Conservation (phyloP, 805 yeast species). For the Metschnikowia lunata region DNA sequence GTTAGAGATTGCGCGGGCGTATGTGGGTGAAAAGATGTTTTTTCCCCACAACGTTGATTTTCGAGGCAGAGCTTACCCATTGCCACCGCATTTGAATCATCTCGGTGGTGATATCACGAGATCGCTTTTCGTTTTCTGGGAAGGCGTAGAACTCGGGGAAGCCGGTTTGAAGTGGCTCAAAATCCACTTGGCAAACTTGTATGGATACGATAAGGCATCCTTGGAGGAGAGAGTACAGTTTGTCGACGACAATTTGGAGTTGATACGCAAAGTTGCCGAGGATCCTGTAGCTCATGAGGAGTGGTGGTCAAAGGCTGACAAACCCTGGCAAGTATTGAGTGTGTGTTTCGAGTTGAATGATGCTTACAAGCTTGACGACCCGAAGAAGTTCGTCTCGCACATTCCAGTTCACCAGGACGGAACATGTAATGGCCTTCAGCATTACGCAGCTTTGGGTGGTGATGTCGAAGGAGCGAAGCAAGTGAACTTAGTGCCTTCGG, state of each 20-base stretch:
- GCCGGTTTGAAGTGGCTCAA: conserved; percentile 70
- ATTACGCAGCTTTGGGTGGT: conserved; percentile 85
- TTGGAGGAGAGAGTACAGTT: conserved; percentile 58
- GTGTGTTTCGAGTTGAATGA: conserved; percentile 62
- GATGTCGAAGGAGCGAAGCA: conserved; percentile 79
- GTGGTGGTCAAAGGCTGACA: conserved; percentile 74
- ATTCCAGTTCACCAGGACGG: conserved; percentile 86
- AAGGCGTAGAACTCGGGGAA: conserved; percentile 64
- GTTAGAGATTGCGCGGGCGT: conserved; percentile 91
- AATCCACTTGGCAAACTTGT: conserved; percentile 68
- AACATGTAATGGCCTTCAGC: conserved; percentile 82
- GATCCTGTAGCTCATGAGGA: conserved; percentile 55
- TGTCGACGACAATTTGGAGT: conserved; percentile 52
- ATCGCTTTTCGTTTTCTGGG: conserved; percentile 70
- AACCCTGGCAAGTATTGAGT: conserved; percentile 79
- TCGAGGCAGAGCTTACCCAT: conserved; percentile 81
- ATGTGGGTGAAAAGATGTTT: conserved; percentile 67
- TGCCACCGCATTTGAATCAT: conserved; percentile 77
- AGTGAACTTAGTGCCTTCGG: conserved; percentile 69
- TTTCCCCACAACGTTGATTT: conserved; percentile 82
- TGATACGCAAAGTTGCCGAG: conserved; percentile 53
- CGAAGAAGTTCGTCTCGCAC: conserved; percentile 60
- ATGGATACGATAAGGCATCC: conserved; percentile 72
- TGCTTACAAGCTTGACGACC: conserved; percentile 59
- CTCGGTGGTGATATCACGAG: conserved; percentile 76